Percentiles rank a stretch among this genome's conserved stretches.
Evolutionary conservation across 2,329 filamentous ascomycete species (phyloP).

Genomic region (Trichoderma citrinoviride): DNA sequence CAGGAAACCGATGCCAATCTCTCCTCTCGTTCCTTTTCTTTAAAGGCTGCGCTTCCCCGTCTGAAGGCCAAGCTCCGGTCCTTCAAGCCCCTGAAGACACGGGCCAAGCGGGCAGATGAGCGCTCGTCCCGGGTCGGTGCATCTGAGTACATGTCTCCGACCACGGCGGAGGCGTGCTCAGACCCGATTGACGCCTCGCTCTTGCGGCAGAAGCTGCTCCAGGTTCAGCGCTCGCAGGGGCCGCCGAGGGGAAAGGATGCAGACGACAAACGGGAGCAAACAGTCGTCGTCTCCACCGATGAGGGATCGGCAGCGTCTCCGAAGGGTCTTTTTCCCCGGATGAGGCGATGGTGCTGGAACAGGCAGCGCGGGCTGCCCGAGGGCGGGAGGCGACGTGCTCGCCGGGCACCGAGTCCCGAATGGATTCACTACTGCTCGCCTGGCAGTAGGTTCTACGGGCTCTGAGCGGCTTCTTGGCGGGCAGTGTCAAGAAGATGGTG

Average conservation of each 20-base stretch:
- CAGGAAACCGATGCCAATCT: background rate
- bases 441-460: background rate
- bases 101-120: background rate
- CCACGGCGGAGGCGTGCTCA: too few relatives aligned
- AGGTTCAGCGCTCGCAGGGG: slow-evolving; percentile 11
- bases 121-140: too few relatives aligned
- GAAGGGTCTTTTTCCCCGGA: background rate
- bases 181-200: too few relatives aligned
- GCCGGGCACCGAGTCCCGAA: too few relatives aligned
- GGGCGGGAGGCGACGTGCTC: too few relatives aligned
- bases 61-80: background rate
- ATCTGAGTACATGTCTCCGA: too few relatives aligned
- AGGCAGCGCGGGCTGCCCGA: background rate
- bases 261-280: slow-evolving; percentile 1
- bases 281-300: slow-evolving; percentile 1
- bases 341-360: background rate
- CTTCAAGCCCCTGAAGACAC: background rate
- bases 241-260: slow-evolving; percentile 6
- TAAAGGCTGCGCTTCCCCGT: slow-evolving; percentile 1
- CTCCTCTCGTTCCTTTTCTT: background rate
- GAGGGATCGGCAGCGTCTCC: slow-evolving; percentile 12
- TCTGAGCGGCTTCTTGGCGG: background rate
- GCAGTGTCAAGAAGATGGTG: background rate
- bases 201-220: too few relatives aligned
- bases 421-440: too few relatives aligned